These are phyloP conservation scores for Chalciporus pseudorubinellus DNA, from an alignment of 768 basidiomycete species.

Conservation along the genomic window DNA sequence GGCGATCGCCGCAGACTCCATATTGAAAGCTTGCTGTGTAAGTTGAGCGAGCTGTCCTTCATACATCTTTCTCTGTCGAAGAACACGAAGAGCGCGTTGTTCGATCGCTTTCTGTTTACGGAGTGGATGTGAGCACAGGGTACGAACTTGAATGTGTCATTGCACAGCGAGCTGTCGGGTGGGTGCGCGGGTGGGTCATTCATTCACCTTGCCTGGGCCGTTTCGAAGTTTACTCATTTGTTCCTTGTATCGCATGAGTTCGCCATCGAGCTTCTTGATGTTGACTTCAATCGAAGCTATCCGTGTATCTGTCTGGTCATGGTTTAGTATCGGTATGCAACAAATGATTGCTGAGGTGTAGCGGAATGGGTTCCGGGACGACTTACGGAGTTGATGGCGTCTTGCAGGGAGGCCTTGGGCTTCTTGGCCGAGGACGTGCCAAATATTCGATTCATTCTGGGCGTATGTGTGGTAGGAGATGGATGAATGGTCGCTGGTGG, in stretches of 20 bases:
- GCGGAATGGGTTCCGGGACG: not conserved
- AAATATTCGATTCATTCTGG: constrained; percentile 80
- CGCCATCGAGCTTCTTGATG: constrained; percentile 93
- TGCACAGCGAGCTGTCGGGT: not conserved
- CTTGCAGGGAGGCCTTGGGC: constrained; percentile 81
- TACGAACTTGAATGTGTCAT: no score
- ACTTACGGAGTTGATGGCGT: constrained; percentile 88
- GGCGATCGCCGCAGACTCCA: constrained; percentile 92
- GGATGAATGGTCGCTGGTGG: not conserved
- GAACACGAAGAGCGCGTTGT: constrained; percentile 86
- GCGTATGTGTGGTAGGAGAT: not conserved
- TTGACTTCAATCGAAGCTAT: constrained; percentile 93
- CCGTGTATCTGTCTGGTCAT: constrained; percentile 75
- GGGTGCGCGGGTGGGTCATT: constrained; percentile 10
- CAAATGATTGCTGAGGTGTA: not conserved
- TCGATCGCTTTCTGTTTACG: constrained; percentile 76
- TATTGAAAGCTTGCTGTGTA: constrained; percentile 95
- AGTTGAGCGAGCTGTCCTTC: constrained; percentile 89
- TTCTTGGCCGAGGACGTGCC: constrained; percentile 73
- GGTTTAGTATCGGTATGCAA: not conserved
- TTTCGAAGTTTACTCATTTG: constrained; percentile 93
- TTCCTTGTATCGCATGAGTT: constrained; percentile 87
- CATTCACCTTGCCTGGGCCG: constrained; percentile 92
- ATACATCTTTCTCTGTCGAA: constrained; percentile 97
- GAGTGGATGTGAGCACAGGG: not conserved